Evolutionary conservation across 164 flowering plant species (phyloP).

Genomic region (Vitis riparia): DNA sequence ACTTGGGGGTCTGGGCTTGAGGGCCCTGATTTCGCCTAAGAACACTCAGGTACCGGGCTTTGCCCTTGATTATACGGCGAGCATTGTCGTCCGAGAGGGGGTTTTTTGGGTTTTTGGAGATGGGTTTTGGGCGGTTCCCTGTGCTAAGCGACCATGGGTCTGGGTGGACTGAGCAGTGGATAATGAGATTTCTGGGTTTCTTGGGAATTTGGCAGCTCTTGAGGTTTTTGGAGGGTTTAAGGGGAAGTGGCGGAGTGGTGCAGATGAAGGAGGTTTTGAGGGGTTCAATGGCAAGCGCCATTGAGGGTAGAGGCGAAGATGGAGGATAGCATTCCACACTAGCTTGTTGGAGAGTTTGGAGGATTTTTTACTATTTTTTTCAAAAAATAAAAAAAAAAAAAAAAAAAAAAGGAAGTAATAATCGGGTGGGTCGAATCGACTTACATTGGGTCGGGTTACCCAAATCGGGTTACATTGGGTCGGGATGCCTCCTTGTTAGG

Average conservation of each 20-base stretch:
- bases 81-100: slow-evolving; percentile 88
- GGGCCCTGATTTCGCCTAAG: slow-evolving; percentile 75
- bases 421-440: too few species aligned
- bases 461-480: too few species aligned
- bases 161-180: slow-evolving; percentile 38
- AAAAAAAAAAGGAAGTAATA: too few species aligned
- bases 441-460: too few species aligned
- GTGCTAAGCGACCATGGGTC: slow-evolving; percentile 83
- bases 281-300: slow-evolving; percentile 17
- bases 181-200: slow-evolving; percentile 15
- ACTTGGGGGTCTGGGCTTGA: slow-evolving; percentile 65
- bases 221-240: slow-evolving; percentile 5
- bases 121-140: slow-evolving; percentile 65
- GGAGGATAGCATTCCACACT: too few species aligned
- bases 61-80: slow-evolving; percentile 73
- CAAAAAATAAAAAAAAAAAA: too few species aligned
- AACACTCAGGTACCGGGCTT: slow-evolving; percentile 64
- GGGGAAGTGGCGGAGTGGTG: slow-evolving; percentile 14
- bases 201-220: slow-evolving; percentile 6
- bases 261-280: slow-evolving; percentile 40
- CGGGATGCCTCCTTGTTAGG: too few species aligned
- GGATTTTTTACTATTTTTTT: too few species aligned
- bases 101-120: slow-evolving; percentile 50
- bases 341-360: too few species aligned
- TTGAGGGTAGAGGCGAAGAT: neutral